These are phyloP conservation scores for Microsporum audouinii DNA, from an alignment of 2,329 filamentous ascomycete species.

Conservation along the genomic window DNA sequence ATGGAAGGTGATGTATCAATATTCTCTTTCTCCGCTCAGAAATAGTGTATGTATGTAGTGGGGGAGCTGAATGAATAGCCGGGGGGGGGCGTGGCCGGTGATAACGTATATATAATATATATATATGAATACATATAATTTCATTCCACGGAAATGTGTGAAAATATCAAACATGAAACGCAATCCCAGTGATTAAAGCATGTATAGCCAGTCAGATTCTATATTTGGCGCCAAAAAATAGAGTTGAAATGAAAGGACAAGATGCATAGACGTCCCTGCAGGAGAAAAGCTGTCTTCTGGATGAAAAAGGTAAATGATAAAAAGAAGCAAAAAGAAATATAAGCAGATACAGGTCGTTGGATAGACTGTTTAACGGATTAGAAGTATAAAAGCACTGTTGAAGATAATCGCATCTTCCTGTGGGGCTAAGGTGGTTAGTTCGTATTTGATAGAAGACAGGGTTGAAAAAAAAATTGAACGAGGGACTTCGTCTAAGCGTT, in stretches of 20 bases:
- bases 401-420: neutral
- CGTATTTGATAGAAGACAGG: neutral
- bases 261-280: too few species aligned
- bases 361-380: neutral
- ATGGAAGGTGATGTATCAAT: neutral
- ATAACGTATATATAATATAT: neutral
- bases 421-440: neutral
- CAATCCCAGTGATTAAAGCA: neutral
- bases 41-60: neutral
- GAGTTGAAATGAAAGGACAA: neutral
- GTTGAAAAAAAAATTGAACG: neutral
- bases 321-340: neutral
- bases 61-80: too few species aligned
- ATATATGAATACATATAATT: neutral
- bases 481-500: neutral
- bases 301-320: neutral
- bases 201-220: neutral
- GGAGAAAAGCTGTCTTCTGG: neutral
- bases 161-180: neutral
- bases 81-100: too few species aligned
- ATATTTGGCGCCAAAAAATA: neutral
- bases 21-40: neutral
- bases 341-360: neutral
- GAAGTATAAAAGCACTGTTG: neutral
- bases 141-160: too few species aligned